Base-by-base conservation (phyloP, 2,329 filamentous ascomycete genomes). In the Seiridium cupressi region DNA sequence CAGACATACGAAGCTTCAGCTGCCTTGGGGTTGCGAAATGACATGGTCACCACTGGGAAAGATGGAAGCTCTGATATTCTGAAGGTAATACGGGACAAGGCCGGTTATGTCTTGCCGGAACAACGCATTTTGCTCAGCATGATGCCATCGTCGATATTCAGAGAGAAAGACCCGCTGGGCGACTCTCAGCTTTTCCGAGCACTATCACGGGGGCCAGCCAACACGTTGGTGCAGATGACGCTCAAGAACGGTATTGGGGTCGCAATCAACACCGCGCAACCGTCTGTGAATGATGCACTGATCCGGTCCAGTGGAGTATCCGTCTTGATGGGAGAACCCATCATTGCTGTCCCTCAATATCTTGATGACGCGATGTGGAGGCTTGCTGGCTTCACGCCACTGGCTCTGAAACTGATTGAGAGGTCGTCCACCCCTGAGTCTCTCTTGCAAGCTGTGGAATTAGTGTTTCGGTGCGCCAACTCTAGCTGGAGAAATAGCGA, bases 401-500 rank as follows among this genome's bases (percentile, higher is more conserved):
- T 97, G 26, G 90, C 91, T 3, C 74, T 99, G 58, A 96, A 93
- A 70, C 78, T 98, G 42, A 81, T 99, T 5, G 92, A 97, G 70
- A 83, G 89, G 40, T 89, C 95, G 1, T 81, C 82, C 3, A 89
- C 87, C 0, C 81, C 85, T 6, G 86, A 93, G 54, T 88, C 88
- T 49, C 87, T 93, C 35, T 77, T 93, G 8, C 84, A 91, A 58
- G 88, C 93, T 1, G 87, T 96, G 2, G 88, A 96, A 68, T 90
- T 96, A 68, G 81, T 97, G 34, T 93, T 97, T 63, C 87, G 91
- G 64, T 92, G 91, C 62, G 90, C 97, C 55, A 89, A 91, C 65
- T 89, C 91, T 64, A 98, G 91, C 71, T 99, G 96, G 95, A 86
- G 95, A 64, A 98, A 98, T 66, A 98, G 95, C 66, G 96, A 99